phyloP scores from a whole-genome alignment of 2,329 filamentous ascomycete genomes.

The Hymenotorrendiella dingleyae region DNA sequence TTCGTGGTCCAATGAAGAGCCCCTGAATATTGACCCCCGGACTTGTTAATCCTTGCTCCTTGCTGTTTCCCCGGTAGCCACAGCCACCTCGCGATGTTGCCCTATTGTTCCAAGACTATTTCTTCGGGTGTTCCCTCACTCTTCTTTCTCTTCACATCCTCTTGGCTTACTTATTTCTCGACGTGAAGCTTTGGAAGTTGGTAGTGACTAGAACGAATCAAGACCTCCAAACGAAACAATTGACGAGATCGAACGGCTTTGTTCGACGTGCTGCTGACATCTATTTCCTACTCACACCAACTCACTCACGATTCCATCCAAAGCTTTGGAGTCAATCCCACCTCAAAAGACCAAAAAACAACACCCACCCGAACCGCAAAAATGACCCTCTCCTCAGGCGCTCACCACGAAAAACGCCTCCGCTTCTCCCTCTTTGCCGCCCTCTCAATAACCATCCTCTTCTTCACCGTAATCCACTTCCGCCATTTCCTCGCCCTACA shows the following conservation, averaged over 20 bases:
- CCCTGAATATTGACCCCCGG: no score
- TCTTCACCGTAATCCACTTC: slow-evolving; percentile 19
- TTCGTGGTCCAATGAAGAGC: no score
- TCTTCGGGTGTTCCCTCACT: no score
- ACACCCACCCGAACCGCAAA: background rate
- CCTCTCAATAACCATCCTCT: slow-evolving; percentile 18
- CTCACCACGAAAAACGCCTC: slow-evolving; percentile 14
- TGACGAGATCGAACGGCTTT: background rate
- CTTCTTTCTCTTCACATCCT: no score
- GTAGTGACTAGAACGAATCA: background rate
- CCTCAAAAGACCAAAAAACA: background rate
- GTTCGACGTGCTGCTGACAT: background rate
- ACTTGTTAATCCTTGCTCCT: no score
- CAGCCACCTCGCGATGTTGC: no score
- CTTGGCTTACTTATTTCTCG: background rate
- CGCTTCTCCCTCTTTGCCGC: slow-evolving; percentile 16
- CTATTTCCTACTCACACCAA: background rate
- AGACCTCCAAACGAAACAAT: background rate
- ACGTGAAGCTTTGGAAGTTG: background rate
- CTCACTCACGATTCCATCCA: no score
- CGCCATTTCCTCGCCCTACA: slow-evolving; percentile 12
- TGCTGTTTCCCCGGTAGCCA: no score
- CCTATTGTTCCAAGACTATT: no score
- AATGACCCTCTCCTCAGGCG: slow-evolving; percentile 11
- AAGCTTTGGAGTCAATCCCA: no score